These are phyloP conservation scores for Sonneratia alba DNA, from an alignment of 345 rosid genomes.

Conservation along the genomic window DNA sequence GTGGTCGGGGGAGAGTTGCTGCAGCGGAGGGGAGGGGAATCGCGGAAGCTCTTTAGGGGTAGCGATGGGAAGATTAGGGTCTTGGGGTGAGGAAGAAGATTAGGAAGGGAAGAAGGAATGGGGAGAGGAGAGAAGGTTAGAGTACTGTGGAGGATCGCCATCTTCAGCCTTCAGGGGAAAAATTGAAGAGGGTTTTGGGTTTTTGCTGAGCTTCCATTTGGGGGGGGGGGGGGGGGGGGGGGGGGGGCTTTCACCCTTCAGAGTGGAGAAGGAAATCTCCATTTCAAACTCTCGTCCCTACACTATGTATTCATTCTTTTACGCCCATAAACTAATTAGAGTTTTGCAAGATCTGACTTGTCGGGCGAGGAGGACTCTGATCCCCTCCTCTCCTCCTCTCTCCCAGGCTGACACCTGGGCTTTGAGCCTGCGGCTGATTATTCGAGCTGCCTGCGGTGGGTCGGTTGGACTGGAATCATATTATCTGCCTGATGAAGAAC, in stretches of 20 bases:
- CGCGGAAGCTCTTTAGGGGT: slow-evolving; percentile 9
- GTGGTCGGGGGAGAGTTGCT: slow-evolving; percentile 23
- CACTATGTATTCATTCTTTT: not conserved
- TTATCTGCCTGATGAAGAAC: no score
- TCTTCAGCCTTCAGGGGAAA: not conserved
- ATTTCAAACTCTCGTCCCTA: not conserved
- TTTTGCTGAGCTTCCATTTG: not conserved
- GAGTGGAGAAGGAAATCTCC: not conserved
- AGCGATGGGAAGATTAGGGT: slow-evolving; percentile 6
- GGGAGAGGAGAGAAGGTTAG: slow-evolving; percentile 1
- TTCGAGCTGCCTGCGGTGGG: no score
- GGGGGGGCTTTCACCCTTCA: not conserved
- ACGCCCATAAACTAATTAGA: not conserved
- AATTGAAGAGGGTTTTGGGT: slow-evolving; percentile 8
- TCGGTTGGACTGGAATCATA: no score
- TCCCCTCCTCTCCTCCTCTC: no score
- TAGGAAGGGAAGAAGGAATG: not conserved
- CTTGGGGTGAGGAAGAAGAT: not conserved
- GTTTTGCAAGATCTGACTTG: no score
- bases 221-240: no score
- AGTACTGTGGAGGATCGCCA: slow-evolving; percentile 3
- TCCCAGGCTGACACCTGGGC: no score
- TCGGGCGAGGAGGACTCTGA: no score
- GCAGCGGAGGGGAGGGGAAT: slow-evolving; percentile 18
- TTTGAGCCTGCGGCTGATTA: no score